Conservation (phyloP, 768 basidiomycete species). For the Phanerochaete carnosa region DNA sequence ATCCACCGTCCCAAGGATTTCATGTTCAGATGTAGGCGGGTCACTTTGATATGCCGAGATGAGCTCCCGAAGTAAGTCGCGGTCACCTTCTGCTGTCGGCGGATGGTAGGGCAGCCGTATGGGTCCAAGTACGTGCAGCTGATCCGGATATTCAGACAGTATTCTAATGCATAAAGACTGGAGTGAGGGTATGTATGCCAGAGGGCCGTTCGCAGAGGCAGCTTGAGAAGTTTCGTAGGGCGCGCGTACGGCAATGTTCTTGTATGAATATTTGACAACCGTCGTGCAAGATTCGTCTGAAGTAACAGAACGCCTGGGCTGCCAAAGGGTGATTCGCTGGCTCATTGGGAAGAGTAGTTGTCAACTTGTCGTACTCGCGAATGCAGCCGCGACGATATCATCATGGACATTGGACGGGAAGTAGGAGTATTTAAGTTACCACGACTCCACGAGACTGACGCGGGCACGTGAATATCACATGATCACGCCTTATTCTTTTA, state of each 20-base stretch:
- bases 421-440: too few species aligned
- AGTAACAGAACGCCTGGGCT: conserved; percentile 8
- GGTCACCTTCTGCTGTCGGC: conserved; percentile 18
- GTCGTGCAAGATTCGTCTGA: conserved; percentile 25
- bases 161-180: conserved; percentile 45
- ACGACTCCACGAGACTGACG: background rate
- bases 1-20: conserved; percentile 32
- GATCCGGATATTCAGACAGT: conserved; percentile 43
- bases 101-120: conserved; percentile 36
- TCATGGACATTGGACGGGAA: too few species aligned
- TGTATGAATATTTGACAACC: conserved; percentile 17
- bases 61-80: conserved; percentile 38
- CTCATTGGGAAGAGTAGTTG: conserved; percentile 2
- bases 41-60: conserved; percentile 25
- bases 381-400: too few species aligned
- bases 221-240: conserved; percentile 9
- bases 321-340: conserved; percentile 22
- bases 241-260: conserved; percentile 9
- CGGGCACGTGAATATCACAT: conserved; percentile 3
- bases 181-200: conserved; percentile 48
- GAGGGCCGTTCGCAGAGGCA: background rate
- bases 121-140: conserved; percentile 34
- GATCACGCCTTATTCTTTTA: too few species aligned
- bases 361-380: too few species aligned
- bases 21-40: background rate